Evolutionary conservation across 192 early-diverging fungal genomes (phyloP).

Genomic region (Rhizophagus clarus): DNA sequence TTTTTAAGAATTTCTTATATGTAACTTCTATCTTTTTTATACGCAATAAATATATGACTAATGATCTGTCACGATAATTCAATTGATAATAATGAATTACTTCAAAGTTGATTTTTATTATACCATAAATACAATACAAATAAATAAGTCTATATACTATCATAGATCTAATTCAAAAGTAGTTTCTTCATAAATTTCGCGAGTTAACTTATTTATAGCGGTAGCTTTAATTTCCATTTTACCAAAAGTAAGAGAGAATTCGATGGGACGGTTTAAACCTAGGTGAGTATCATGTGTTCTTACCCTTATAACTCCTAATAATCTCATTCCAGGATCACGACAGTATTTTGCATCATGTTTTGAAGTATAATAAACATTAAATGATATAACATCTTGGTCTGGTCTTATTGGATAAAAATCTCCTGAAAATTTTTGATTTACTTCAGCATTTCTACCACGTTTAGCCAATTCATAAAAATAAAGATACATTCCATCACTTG

Average conservation of each 20-base stretch:
- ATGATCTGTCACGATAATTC: no score
- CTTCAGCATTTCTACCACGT: background rate
- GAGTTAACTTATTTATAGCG: conserved; percentile 16
- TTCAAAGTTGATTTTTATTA: no score
- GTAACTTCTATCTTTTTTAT: no score
- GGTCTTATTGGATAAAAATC: background rate
- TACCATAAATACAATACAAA: no score
- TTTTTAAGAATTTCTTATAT: no score
- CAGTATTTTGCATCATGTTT: background rate
- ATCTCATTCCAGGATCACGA: conserved; percentile 12
- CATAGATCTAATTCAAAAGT: background rate
- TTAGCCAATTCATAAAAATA: conserved; percentile 22
- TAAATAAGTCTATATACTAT: background rate
- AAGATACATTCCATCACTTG: background rate
- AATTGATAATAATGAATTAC: no score
- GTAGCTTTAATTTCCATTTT: conserved; percentile 30
- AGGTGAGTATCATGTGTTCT: background rate
- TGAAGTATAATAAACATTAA: conserved; percentile 20
- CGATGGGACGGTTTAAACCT: conserved; percentile 9
- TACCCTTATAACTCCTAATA: conserved; percentile 5
- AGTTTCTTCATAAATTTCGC: background rate
- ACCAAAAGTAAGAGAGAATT: conserved; percentile 23
- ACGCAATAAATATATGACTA: no score
- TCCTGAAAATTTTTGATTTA: background rate
- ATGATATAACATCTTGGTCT: conserved; percentile 1